Evolutionary conservation across 2,329 filamentous ascomycete species (phyloP).

Genomic region (Proliferodiscus dingleyae): DNA sequence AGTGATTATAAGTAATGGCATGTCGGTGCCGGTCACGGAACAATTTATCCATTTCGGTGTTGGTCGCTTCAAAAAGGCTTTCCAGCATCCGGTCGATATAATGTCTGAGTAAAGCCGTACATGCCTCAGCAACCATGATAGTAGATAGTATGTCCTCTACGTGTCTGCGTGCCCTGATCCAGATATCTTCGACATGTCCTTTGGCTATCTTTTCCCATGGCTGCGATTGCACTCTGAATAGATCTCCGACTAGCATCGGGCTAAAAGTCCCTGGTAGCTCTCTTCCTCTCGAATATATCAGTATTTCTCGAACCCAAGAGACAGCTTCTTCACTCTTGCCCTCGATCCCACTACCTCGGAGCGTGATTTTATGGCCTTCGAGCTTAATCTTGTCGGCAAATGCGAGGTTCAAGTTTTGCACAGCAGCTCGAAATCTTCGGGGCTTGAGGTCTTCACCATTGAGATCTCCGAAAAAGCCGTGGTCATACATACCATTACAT

Average conservation of each 20-base stretch:
- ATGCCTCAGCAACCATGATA: conserved; percentile 37
- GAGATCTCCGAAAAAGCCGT: conserved; percentile 44
- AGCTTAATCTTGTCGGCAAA: conserved; percentile 42
- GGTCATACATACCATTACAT: conserved; percentile 46
- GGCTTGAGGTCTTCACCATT: conserved; percentile 31
- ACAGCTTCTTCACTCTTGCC: conserved; percentile 35
- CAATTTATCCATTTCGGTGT: conserved; percentile 44
- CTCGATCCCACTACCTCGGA: conserved; percentile 1
- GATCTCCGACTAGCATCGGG: conserved; percentile 50
- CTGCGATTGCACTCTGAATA: conserved; percentile 55
- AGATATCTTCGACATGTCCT: conserved; percentile 35
- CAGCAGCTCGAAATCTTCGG: conserved; percentile 47
- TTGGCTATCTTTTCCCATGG: conserved; percentile 45
- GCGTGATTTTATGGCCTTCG: conserved; percentile 26
- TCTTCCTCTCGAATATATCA: conserved; percentile 42
- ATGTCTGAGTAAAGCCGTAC: conserved; percentile 32
- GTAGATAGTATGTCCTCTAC: conserved; percentile 32
- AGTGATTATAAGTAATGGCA: conserved; percentile 50
- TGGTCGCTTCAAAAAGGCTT: conserved; percentile 29
- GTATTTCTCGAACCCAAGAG: conserved; percentile 34
- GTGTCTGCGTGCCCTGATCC: conserved; percentile 32
- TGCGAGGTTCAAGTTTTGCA: conserved; percentile 44
- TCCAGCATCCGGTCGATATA: conserved; percentile 40
- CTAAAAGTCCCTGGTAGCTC: conserved; percentile 60
- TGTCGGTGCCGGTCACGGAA: conserved; percentile 40